Evolutionary conservation across 306 rosid species (phyloP), one percentile per base, ranked within the genome.

Genomic region (Vigna nakashimae): DNA sequence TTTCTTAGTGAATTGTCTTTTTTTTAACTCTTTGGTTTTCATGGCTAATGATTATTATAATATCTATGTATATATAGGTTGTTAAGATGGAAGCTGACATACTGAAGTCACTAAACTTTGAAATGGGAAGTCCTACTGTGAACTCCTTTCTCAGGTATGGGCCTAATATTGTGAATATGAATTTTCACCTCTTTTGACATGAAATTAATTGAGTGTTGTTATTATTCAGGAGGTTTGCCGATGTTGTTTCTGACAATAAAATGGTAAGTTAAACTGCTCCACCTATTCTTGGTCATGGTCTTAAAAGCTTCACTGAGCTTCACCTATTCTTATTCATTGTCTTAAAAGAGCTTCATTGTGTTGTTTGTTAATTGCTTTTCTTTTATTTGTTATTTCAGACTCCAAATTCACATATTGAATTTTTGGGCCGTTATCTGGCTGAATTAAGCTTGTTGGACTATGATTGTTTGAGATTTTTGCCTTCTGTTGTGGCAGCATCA

Each of bases 391-490:
- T 58, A 15, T 66, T 74, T 55, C 93, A 92, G 97, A 77, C 42
- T 17, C 74, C 82, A 66, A 82, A 85, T 53, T 65, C 78, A 66
- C 88, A 82, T 46, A 46, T 89, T 69, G 92, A 89, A 65, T 87
- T 82, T 71, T 79, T 92, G 32, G 45, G 91, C 40, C 49, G 75
- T 80, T 92, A 92, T 83, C 89, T 92, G 40, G 96, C 91, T 9
- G 99, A 95, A 82, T 77, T 92, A 60, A 92, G 99, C 24, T 78
- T 95, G 82, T 58, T 95, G 74, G 98, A 92, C 9, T 92, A 92
- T 46, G 80, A 67, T 9, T 88, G 90, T 68, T 58, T 92, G 10
- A 87, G 79, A 68, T 91, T 87, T 78, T 75, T 89, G 76, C 97
- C 99, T 70, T 95, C 98, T 18, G 43, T 91, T 87, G 78, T 95